Percentiles rank a stretch among this genome's conserved stretches.
Conservation (phyloP, 768 basidiomycete species). For the Xanthoconium stramineum region DNA sequence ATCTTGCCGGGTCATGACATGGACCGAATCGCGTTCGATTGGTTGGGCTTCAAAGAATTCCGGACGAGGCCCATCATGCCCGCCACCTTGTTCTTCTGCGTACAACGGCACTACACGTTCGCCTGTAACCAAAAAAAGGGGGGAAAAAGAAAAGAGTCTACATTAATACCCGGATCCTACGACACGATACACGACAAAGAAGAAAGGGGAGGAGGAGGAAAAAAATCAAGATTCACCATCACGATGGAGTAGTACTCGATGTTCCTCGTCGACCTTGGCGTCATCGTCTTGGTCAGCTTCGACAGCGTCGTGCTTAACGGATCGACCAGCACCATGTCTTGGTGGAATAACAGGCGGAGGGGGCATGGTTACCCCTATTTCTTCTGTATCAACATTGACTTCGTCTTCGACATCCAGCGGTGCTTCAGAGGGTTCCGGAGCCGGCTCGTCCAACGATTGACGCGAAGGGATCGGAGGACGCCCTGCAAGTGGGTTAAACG, state of each 20-base stretch:
- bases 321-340: slow-evolving; percentile 20
- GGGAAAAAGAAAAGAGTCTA: slow-evolving; percentile 10
- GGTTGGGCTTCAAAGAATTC: slow-evolving; percentile 8
- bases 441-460: slow-evolving; percentile 13
- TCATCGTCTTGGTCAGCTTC: slow-evolving; percentile 14
- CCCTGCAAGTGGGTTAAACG: slow-evolving; percentile 51
- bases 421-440: background rate
- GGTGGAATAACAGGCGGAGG: slow-evolving; percentile 21
- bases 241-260: slow-evolving; percentile 19
- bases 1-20: background rate
- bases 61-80: background rate
- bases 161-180: slow-evolving; percentile 32
- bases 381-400: slow-evolving; percentile 24
- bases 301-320: slow-evolving; percentile 11
- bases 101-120: slow-evolving; percentile 14
- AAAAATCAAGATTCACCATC: slow-evolving; percentile 45
- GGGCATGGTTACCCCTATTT: slow-evolving; percentile 19
- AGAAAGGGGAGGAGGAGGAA: slow-evolving; percentile 7
- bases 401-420: slow-evolving; percentile 21
- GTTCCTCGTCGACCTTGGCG: slow-evolving; percentile 11
- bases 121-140: slow-evolving; percentile 20
- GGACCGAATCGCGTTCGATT: background rate
- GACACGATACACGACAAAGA: slow-evolving; percentile 22
- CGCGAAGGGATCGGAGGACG: slow-evolving; percentile 27
- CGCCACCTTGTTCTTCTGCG: slow-evolving; percentile 14